Conservation (phyloP, 192 early-diverging fungal species). For the Mortierella hygrophila region DNA sequence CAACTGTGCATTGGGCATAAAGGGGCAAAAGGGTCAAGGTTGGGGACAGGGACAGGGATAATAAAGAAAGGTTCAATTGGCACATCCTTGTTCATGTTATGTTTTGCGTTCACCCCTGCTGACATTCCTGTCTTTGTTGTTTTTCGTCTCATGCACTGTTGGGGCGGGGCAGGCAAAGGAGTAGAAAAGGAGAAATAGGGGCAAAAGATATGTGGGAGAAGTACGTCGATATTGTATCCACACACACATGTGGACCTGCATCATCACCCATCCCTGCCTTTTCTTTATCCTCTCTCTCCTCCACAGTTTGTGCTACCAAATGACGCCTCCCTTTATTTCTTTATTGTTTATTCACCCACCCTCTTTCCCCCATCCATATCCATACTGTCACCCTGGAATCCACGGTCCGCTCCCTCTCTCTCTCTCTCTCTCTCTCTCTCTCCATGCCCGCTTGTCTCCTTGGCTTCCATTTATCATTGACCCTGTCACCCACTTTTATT, state of each 20-base stretch:
- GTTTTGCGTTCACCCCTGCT: background rate
- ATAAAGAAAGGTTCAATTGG: too few relatives aligned
- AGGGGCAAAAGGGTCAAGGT: background rate
- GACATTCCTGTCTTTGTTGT: background rate
- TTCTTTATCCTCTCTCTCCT: background rate
- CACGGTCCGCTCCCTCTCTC: background rate
- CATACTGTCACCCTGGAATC: background rate
- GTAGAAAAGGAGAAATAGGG: background rate
- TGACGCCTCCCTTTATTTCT: background rate
- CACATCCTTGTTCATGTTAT: background rate
- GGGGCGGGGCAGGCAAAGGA: background rate
- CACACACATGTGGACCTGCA: background rate
- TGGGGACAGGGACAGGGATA: too few relatives aligned
- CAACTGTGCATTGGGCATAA: background rate
- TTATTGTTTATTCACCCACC: too few relatives aligned
- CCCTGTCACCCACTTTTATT: background rate
- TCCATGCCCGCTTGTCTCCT: background rate
- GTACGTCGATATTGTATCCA: background rate
- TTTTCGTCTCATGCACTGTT: background rate
- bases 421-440: background rate
- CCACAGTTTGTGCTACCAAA: slow-evolving; percentile 4
- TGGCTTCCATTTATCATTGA: background rate
- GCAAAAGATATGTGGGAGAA: background rate
- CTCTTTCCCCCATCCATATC: too few relatives aligned
- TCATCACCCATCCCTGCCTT: background rate